A percentile compares a stretch with the other conserved stretches of the same genome.
Conservation (phyloP, 768 basidiomycete species). For the Phaffia tasmanica region DNA sequence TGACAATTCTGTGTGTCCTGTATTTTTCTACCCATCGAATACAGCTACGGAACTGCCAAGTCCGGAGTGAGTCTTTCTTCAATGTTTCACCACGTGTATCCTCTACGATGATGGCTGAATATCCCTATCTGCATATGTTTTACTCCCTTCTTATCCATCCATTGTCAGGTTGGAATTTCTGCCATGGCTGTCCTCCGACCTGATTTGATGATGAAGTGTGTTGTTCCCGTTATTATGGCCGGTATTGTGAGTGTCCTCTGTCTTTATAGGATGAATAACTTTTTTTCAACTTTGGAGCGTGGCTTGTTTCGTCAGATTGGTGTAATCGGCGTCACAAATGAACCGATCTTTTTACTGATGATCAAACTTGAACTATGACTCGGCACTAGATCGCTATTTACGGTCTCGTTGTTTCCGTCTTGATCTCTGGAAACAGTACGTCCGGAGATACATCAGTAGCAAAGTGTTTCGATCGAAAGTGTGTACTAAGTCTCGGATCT, state of each 20-base stretch:
- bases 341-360: neutral
- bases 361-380: neutral
- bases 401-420: conserved; percentile 96
- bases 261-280: conserved; percentile 46
- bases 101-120: neutral
- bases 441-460: conserved; percentile 28
- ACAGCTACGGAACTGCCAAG: conserved; percentile 96
- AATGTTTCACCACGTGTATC: too few species aligned
- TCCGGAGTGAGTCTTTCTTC: conserved; percentile 54
- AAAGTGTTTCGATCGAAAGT: too few species aligned
- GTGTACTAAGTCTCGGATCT: neutral
- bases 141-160: conserved; percentile 3
- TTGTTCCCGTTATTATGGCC: conserved; percentile 91
- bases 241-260: neutral
- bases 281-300: conserved; percentile 99
- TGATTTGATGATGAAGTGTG: conserved; percentile 79
- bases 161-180: conserved; percentile 55
- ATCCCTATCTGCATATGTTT: neutral
- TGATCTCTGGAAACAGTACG: conserved; percentile 79
- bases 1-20: neutral
- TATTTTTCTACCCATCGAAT: neutral
- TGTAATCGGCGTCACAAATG: neutral
- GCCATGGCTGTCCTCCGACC: conserved; percentile 97
- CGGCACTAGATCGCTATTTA: conserved; percentile 47
- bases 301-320: conserved; percentile 43